These are phyloP conservation scores for Conringia planisiliqua DNA, from an alignment of 345 rosid genomes.

Conservation along the genomic window DNA sequence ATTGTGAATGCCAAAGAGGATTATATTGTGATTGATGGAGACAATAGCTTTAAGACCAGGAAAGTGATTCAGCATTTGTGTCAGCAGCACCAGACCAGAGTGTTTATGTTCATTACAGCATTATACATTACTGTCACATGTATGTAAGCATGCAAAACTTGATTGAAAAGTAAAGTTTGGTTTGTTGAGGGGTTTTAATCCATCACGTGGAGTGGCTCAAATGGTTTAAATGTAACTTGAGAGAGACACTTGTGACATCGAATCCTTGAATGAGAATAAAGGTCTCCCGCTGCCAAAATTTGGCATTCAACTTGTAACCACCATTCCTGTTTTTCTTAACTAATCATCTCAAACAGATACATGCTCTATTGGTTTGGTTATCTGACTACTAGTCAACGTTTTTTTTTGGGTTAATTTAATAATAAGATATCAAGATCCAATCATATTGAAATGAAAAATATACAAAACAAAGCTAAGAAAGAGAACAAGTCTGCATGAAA, in stretches of 20 bases:
- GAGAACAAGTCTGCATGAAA: constrained; percentile 25
- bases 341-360: not conserved
- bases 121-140: not conserved
- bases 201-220: not conserved
- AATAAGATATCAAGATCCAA: not conserved
- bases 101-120: not conserved
- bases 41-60: not conserved
- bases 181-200: not conserved
- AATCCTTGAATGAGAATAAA: not conserved
- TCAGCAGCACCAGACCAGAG: not conserved
- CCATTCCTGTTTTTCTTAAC: not conserved
- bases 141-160: not conserved
- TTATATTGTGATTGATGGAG: not conserved
- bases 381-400: not conserved
- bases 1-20: not conserved
- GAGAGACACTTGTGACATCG: not conserved
- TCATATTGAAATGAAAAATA: not conserved
- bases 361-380: not conserved
- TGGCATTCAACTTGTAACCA: not conserved
- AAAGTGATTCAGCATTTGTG: not conserved
- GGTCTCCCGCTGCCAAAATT: no score
- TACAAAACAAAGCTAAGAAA: not conserved
- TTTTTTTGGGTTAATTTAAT: not conserved
- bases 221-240: not conserved
- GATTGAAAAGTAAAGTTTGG: not conserved